Conservation (phyloP, 305 asterid species). For the Solanum chacoense region DNA sequence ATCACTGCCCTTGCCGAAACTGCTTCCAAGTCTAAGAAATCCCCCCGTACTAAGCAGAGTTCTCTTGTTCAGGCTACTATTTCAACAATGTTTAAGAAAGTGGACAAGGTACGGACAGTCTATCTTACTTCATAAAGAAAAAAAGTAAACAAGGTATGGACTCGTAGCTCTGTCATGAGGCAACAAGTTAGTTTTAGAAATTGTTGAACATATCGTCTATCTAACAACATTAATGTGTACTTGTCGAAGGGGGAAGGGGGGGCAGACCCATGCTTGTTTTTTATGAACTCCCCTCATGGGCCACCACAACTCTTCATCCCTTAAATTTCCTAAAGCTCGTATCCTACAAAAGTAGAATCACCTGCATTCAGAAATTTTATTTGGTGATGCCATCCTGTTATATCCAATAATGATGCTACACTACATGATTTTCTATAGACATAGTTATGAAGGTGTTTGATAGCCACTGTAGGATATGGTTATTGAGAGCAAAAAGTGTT, state of each 20-base stretch:
- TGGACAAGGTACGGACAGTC: conserved; percentile 45
- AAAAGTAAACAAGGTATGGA: conserved; percentile 55
- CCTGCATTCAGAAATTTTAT: neutral
- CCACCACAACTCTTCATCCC: neutral
- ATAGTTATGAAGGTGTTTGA: neutral
- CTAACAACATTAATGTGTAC: neutral
- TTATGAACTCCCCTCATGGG: neutral
- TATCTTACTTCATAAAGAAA: neutral
- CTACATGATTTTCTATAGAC: neutral
- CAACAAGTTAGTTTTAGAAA: neutral
- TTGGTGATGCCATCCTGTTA: neutral
- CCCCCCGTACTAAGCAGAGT: conserved; percentile 19
- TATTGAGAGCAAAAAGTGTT: neutral
- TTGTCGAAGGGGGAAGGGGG: neutral
- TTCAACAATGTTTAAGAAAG: conserved; percentile 70
- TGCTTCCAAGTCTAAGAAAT: conserved; percentile 25
- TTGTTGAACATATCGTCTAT: neutral
- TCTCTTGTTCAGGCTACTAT: conserved; percentile 70
- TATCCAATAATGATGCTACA: neutral
- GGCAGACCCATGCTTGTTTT: neutral
- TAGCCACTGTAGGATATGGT: neutral
- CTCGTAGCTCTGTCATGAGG: conserved; percentile 11
- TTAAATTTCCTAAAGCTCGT: neutral
- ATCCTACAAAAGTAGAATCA: neutral
- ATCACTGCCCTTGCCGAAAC: conserved; percentile 22